These are phyloP conservation scores for Trichoderma sp. DNA, from an alignment of 2,329 filamentous ascomycete species.

Conservation along the genomic window DNA sequence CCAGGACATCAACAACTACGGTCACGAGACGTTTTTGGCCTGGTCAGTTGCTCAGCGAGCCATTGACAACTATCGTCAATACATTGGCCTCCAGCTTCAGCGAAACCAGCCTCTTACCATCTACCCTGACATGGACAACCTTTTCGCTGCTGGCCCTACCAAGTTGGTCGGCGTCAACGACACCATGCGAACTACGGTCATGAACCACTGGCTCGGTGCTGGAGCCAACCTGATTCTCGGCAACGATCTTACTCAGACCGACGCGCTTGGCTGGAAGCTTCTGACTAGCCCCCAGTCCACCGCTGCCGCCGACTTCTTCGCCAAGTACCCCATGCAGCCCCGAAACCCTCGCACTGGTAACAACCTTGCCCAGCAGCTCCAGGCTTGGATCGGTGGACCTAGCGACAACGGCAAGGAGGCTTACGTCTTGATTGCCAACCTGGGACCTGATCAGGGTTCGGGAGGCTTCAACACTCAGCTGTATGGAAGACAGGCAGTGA, in stretches of 20 bases:
- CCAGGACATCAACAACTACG: constrained; percentile 20
- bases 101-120: constrained; percentile 11
- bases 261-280: constrained; percentile 15
- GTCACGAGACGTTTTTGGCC: constrained; percentile 14
- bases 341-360: constrained; percentile 19
- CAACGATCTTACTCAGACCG: constrained; percentile 5
- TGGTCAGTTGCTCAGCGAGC: constrained; percentile 19
- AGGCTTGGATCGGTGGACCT: constrained; percentile 18
- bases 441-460: constrained; percentile 15
- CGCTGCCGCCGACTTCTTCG: constrained; percentile 18
- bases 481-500: constrained; percentile 12
- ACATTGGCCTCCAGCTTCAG: constrained; percentile 19
- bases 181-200: constrained; percentile 4
- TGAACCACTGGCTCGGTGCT: constrained; percentile 15
- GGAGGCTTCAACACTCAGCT: constrained; percentile 10
- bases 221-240: constrained; percentile 13
- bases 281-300: constrained; percentile 8
- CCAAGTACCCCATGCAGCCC: constrained; percentile 21
- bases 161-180: constrained; percentile 7
- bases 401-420: constrained; percentile 15
- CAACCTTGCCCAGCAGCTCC: constrained; percentile 18
- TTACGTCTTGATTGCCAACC: constrained; percentile 18
- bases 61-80: constrained; percentile 21
- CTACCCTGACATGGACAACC: constrained; percentile 15
- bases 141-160: constrained; percentile 8